Conservation (phyloP, 1,139 yeast species). For the Hyphopichia wangnamkhiaoensis region DNA sequence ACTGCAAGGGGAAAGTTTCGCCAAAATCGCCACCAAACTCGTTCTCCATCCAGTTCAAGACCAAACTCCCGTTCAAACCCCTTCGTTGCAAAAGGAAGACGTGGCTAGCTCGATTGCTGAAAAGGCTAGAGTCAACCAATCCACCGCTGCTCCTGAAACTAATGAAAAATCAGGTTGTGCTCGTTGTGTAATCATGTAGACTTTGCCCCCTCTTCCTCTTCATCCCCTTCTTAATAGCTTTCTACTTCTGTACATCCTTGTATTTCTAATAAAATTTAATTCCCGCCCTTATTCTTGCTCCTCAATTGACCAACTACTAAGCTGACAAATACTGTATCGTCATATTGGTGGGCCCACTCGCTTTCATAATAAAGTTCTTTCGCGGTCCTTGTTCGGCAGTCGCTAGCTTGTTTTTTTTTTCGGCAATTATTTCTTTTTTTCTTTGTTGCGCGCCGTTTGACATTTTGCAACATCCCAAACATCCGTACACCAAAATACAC, state of each 20-base stretch:
- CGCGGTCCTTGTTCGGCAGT: no score
- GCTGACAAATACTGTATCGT: no score
- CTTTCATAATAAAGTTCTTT: no score
- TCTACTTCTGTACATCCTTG: not conserved
- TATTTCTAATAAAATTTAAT: not conserved
- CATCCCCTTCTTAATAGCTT: not conserved
- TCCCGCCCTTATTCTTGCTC: no score
- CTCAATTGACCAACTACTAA: no score
- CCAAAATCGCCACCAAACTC: constrained; percentile 32
- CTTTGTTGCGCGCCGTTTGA: no score
- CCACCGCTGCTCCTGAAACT: constrained; percentile 16
- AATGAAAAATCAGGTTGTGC: constrained; percentile 25
- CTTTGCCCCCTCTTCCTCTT: not conserved
- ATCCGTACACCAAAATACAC: no score
- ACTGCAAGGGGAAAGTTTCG: constrained; percentile 46
- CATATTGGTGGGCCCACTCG: no score
- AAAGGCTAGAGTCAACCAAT: constrained; percentile 18
- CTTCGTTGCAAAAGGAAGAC: constrained; percentile 9
- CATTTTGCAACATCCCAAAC: no score
- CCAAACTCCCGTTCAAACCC: constrained; percentile 5
- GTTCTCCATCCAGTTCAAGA: constrained; percentile 5
- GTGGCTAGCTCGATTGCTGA: constrained; percentile 13
- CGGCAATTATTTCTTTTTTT: no score
- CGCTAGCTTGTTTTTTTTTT: no score
- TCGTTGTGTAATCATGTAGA: constrained; percentile 30